Evolutionary conservation across 371 early-diverging fungal species (phyloP), one percentile per base, ranked within the genome.

Genomic region (Mucor saturninus): DNA sequence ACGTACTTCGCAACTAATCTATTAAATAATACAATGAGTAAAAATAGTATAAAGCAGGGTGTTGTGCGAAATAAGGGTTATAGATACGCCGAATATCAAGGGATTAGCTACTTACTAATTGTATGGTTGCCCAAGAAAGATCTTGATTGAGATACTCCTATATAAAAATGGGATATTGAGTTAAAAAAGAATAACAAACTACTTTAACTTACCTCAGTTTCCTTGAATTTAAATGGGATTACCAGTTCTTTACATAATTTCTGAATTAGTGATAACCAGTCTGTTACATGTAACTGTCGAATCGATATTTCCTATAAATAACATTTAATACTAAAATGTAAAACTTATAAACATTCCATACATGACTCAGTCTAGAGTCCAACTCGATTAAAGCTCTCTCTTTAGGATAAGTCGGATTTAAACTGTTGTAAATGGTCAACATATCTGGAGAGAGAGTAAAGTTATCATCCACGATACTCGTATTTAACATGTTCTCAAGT

Each of bases 61-160:
- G 48, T 30, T 59, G 21, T 15, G 14, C 40, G 48, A 58, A 30
- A 48, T n/a, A 39, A 42, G 54, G 38, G 40, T 32, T 50, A 45
- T 15, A 29, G 45, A 45, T 42, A 32, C 28, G 21, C n/a, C 31
- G 30, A 21, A 38, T n/a, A 35, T 21, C 15, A 43, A 31, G 40
- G 39, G 40, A 43, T 30, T 21, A 14, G 8, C 14, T 62, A 29
- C 26, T 69, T 67, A 73, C 73, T 38, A 57, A 59, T 64, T 73
- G 73, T n/a, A 73, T 49, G 11, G 64, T 70, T 4, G 71, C 73
- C 73, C 73, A 69, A 57, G 67, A 69, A 13, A 73, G 50, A 64
- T 72, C 65, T 28, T 42, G 60, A 31, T 62, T 45, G 28, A 52
- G 37, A 57, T 69, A 66, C 49, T 65, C 66, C 70, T 73, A 54